Evolutionary conservation across 2,329 filamentous ascomycete genomes (phyloP), one percentile per base, ranked within the genome.

Genomic region (Penicillium sp.): DNA sequence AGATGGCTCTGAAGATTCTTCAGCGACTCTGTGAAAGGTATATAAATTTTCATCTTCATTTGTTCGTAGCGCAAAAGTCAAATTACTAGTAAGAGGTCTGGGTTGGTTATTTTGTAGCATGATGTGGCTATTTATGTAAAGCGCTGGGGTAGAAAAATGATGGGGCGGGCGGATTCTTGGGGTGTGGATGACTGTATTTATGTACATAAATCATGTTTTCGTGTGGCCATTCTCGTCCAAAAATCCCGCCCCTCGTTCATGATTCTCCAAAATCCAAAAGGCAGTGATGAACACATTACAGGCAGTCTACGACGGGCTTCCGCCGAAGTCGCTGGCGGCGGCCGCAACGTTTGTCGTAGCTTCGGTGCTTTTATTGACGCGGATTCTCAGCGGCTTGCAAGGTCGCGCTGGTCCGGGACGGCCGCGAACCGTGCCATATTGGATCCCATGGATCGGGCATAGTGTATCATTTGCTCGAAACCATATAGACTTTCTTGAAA

Each of bases 401-500:
- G 75, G 73, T 56, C 65, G 66, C n/a, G 69, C 69, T 30, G 67
- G 64, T 41, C 57, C 72, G 46, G 71, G 71, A 66, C 75, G 74
- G 58, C 79, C 85, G 63, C 82, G 82, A 71, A 73, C 79, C 60
- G 66, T 83, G 23, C 85, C 85, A 30, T 89, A 89, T 73, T 89
- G 85, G 84, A 71, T 89, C 7, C 86, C 87, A 1, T 78, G 83
- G 56, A 41, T 88, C 8, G 84, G 85, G 45, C 85, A 89, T 76
- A 78, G 82, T 7, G 67, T 83, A 46, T 75, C 73, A 21, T 83
- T 86, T 66, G 72, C 80, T 21, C 77, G 81, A 68, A 71, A 81
- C 46, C 79, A 80, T 53, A 74, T 82, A 46, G 67, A 69, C 11
- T 82, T 84, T 66, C 70, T 85, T 63, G 73, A 74, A 45, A 75